Percentiles rank a stretch among this genome's conserved stretches.
Evolutionary conservation across 768 basidiomycete species (phyloP).

Genomic region (Kwoniella bestiolae): DNA sequence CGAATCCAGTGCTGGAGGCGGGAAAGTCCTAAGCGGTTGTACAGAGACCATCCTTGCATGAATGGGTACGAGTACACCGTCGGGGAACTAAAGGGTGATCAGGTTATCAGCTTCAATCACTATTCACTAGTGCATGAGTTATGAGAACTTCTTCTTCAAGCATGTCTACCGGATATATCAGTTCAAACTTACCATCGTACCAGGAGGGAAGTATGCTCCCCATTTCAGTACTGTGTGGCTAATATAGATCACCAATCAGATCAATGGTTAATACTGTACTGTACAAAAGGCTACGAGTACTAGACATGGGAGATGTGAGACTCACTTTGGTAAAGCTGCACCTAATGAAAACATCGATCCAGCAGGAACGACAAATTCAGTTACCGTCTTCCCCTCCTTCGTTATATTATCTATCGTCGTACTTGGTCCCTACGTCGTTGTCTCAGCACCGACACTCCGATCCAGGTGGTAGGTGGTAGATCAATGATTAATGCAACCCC

Average conservation of each 20-base stretch:
- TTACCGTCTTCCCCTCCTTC: conserved; percentile 33
- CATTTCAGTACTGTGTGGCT: conserved; percentile 35
- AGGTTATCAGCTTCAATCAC: not conserved
- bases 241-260: too few species aligned
- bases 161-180: too few species aligned
- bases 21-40: conserved; percentile 40
- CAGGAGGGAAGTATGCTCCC: conserved; percentile 49
- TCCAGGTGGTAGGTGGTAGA: too few species aligned
- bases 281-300: not conserved
- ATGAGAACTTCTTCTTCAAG: too few species aligned
- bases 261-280: too few species aligned
- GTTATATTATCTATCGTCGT: conserved; percentile 45
- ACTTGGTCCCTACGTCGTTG: conserved; percentile 22
- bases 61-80: conserved; percentile 51
- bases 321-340: conserved; percentile 37
- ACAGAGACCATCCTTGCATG: conserved; percentile 52
- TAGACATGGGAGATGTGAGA: not conserved
- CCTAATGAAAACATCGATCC: conserved; percentile 52
- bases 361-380: conserved; percentile 47
- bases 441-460: too few species aligned
- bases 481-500: too few species aligned
- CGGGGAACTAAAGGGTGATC: conserved; percentile 36
- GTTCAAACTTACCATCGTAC: conserved; percentile 53
- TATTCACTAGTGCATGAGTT: too few species aligned
- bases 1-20: not conserved